Evolutionary conservation across 2,329 filamentous ascomycete species (phyloP), one percentile per base, ranked within the genome.

Genomic region (Diaporthe caulivora): DNA sequence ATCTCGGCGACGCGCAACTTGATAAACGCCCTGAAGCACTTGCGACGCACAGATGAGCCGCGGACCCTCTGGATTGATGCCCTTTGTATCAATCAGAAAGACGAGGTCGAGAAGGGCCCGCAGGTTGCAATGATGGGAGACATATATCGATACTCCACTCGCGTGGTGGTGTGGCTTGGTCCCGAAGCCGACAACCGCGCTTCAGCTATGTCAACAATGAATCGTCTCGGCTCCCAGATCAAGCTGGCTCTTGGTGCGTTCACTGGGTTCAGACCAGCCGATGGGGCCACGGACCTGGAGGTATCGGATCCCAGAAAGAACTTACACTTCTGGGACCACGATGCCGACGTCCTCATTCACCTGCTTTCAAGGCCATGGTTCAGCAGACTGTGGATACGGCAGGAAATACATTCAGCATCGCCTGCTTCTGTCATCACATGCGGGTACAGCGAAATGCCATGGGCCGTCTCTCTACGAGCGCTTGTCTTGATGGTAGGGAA

Each of bases 151-250:
- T 17, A 31, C 21, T 57, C 70, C 13, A 47, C 40, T 5, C 44
- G 26, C 17, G 70, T 65, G 8, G 24, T 65, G 24, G 70, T 58
- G 18, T 71, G 70, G 40, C 55, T 71, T 40, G 69, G 69, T 7
- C 49, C 49, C n/a, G n/a, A 53, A 18, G 49, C 49, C 9, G n/a
- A 53, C 49, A 53, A 53, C 24, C 26, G 49, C 26, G 49, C 9
- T 26, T 26, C 17, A 26, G n/a, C n/a, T 9, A 53, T 53, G 49
- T 17, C n/a, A 26, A 2, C 3, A 26, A 53, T 53, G n/a, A 8
- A 53, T 1, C 13, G 26, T 18, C 2, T 53, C 1, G 49, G 49
- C n/a, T 53, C 49, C 2, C 49, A 53, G 24, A 53, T 26, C n/a
- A 3, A 53, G 11, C 17, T 53, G 8, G 49, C 6, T 8, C 1